Percentiles rank a stretch among this genome's conserved stretches.
Evolutionary conservation across 352 stramenopile genomes (phyloP).

Genomic region (Phytopythium chamaehyphon): DNA sequence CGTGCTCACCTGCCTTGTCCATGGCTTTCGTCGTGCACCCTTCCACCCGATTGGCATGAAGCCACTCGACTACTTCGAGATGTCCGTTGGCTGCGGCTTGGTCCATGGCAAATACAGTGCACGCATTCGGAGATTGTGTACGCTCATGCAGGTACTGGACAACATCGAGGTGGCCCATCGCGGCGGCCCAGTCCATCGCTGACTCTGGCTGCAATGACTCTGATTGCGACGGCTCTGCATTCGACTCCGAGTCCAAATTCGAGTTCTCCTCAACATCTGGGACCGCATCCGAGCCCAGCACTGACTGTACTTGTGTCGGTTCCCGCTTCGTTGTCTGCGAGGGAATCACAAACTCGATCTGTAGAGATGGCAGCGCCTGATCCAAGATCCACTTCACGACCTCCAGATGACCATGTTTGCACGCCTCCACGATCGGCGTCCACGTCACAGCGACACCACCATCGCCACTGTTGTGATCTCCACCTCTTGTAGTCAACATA

Average conservation of each 20-base stretch:
- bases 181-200: constrained; percentile 11
- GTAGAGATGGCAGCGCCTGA: not conserved
- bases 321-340: no score
- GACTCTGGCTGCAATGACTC: constrained; percentile 7
- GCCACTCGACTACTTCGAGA: constrained; percentile 14
- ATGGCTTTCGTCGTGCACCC: constrained; percentile 20
- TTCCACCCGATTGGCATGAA: constrained; percentile 11
- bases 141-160: constrained; percentile 11
- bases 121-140: constrained; percentile 1
- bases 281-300: no score
- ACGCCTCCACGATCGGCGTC: constrained; percentile 8
- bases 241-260: no score
- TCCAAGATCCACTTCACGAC: constrained; percentile 16
- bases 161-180: constrained; percentile 11
- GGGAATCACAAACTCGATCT: no score
- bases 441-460: constrained; percentile 13
- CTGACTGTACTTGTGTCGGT: no score
- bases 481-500: constrained; percentile 7
- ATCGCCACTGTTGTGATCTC: no score
- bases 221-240: no score
- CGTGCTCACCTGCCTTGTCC: constrained; percentile 25
- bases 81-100: constrained; percentile 15
- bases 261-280: no score
- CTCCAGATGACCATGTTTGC: constrained; percentile 13
- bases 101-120: constrained; percentile 11